Percentiles rank a stretch among this genome's conserved stretches.
These are phyloP conservation scores for Ophiosphaerella herpotricha DNA, from an alignment of 2,329 filamentous ascomycete species.

Conservation along the genomic window DNA sequence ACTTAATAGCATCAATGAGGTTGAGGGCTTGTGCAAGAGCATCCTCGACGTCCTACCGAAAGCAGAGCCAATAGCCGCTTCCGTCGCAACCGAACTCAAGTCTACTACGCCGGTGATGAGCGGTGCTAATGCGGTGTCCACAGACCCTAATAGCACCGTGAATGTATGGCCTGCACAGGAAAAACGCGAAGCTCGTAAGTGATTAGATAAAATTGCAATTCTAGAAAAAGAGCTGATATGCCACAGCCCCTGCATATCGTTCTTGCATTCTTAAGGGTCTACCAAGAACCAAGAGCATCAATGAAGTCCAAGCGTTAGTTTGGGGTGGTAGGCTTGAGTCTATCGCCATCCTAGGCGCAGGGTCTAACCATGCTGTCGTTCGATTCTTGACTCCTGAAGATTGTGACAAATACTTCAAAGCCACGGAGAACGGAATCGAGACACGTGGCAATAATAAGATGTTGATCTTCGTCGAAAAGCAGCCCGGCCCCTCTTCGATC, in stretches of 20 bases:
- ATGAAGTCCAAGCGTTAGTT: conserved; percentile 40
- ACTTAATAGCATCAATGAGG: conserved; percentile 24
- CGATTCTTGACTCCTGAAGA: conserved; percentile 41
- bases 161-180: conserved; percentile 34
- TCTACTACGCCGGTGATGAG: neutral
- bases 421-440: conserved; percentile 42
- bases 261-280: conserved; percentile 36
- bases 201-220: neutral
- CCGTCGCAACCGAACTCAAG: neutral
- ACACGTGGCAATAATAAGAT: conserved; percentile 23
- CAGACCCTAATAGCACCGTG: conserved; percentile 14
- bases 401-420: conserved; percentile 39
- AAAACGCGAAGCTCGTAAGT: conserved; percentile 37
- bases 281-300: conserved; percentile 23
- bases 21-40: conserved; percentile 28
- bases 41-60: conserved; percentile 23
- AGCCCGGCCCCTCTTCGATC: conserved; percentile 34
- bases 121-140: neutral
- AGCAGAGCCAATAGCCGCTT: conserved; percentile 3
- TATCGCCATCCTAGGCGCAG: conserved; percentile 29
- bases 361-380: conserved; percentile 30
- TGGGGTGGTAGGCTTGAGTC: conserved; percentile 46
- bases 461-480: conserved; percentile 36
- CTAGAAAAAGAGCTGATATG: conserved; percentile 9
- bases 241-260: conserved; percentile 25